Conservation (phyloP, 2,329 filamentous ascomycete genomes). For the Diplocarpon rosae region DNA sequence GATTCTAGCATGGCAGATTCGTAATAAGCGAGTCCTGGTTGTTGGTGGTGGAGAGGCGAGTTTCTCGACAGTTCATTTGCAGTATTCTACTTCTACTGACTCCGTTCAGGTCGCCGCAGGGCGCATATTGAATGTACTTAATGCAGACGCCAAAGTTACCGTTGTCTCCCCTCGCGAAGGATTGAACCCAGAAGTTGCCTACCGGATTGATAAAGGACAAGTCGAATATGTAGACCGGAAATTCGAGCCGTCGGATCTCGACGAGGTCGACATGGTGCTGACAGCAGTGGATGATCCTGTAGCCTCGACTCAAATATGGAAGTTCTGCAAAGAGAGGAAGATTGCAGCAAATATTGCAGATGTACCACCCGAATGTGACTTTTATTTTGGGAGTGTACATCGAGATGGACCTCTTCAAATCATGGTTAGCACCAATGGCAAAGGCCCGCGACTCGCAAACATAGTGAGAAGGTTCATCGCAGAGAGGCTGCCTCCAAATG, state of each 20-base stretch:
- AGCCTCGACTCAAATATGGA: slow-evolving; percentile 86
- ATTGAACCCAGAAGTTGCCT: slow-evolving; percentile 78
- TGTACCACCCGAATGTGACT: slow-evolving; percentile 92
- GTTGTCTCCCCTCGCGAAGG: slow-evolving; percentile 72
- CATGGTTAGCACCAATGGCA: slow-evolving; percentile 98
- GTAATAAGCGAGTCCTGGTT: slow-evolving; percentile 79
- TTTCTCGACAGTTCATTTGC: neutral
- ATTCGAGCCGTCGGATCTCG: slow-evolving; percentile 80
- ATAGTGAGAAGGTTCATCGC: slow-evolving; percentile 78
- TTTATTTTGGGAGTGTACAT: slow-evolving; percentile 95
- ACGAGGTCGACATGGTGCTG: slow-evolving; percentile 80
- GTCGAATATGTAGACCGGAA: slow-evolving; percentile 71
- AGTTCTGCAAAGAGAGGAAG: slow-evolving; percentile 73
- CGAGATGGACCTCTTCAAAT: slow-evolving; percentile 91
- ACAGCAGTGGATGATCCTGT: slow-evolving; percentile 88
- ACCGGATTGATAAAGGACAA: slow-evolving; percentile 64
- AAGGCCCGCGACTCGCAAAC: slow-evolving; percentile 82
- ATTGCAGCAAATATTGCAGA: slow-evolving; percentile 95
- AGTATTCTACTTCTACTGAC: slow-evolving; percentile 15
- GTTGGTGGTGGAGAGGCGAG: slow-evolving; percentile 86
- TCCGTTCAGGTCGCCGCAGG: slow-evolving; percentile 77
- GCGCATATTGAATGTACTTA: slow-evolving; percentile 85
- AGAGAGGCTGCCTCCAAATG: slow-evolving; percentile 60
- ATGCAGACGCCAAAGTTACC: slow-evolving; percentile 84
- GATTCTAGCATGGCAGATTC: slow-evolving; percentile 92